Conservation (phyloP, 176 grass and related monocot species). For the Phyllostachys edulis region DNA sequence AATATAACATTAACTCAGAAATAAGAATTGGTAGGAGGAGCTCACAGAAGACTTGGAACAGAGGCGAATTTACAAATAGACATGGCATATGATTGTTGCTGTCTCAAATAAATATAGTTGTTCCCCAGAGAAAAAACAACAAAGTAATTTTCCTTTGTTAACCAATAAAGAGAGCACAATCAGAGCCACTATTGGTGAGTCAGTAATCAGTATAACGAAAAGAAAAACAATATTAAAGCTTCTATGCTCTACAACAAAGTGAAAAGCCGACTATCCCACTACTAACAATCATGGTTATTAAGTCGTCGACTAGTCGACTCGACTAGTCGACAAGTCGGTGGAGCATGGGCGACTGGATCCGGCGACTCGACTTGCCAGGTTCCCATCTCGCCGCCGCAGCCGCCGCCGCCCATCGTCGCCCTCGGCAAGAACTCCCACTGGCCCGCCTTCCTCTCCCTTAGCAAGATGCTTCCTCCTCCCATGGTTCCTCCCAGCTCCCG, state of each 20-base stretch:
- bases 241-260: not conserved
- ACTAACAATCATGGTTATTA: too few relatives aligned
- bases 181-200: not conserved
- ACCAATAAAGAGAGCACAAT: not conserved
- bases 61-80: not conserved
- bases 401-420: too few relatives aligned
- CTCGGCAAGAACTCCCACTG: too few relatives aligned
- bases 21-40: not conserved
- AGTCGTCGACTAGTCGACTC: too few relatives aligned
- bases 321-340: too few relatives aligned
- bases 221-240: not conserved
- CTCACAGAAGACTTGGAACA: not conserved
- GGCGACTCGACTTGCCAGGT: too few relatives aligned
- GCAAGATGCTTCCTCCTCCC: too few relatives aligned
- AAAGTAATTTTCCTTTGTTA: not conserved
- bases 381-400: too few relatives aligned
- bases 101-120: slow-evolving; percentile 6
- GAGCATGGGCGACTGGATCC: too few relatives aligned
- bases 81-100: not conserved
- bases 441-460: too few relatives aligned
- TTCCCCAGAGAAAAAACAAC: not conserved
- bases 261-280: not conserved
- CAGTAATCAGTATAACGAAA: not conserved
- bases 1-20: not conserved
- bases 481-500: too few relatives aligned